These are phyloP conservation scores for Heterobasidion irregulare DNA, from an alignment of 1,284 basidiomycete genomes.

Conservation along the genomic window DNA sequence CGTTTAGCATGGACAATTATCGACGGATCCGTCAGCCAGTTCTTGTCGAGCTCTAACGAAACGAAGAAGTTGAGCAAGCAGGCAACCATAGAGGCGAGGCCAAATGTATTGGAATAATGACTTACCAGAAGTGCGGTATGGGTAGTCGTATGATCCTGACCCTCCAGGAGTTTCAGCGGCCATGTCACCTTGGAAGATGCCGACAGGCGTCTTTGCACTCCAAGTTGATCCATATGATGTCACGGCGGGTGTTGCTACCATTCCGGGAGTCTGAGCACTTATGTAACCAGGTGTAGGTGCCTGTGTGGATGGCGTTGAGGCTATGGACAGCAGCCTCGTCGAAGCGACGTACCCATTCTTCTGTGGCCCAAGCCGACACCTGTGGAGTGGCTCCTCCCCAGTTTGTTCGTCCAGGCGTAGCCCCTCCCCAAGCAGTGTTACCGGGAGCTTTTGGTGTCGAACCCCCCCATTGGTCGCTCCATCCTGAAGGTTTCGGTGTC, in stretches of 20 bases:
- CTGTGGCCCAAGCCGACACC: neutral
- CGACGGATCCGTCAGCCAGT: conserved; percentile 38
- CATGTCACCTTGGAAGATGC: conserved; percentile 11
- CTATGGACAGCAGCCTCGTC: neutral
- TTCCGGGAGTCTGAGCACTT: conserved; percentile 36
- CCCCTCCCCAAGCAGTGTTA: conserved; percentile 19
- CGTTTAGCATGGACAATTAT: conserved; percentile 27
- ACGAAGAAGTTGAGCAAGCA: neutral
- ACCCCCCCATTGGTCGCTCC: conserved; percentile 17
- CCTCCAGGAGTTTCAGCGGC: conserved; percentile 12
- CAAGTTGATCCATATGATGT: conserved; percentile 17
- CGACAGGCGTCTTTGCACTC: conserved; percentile 34
- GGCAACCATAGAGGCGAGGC: neutral
- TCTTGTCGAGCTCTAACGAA: conserved; percentile 18
- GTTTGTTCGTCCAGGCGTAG: conserved; percentile 21
- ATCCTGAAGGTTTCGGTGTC: conserved; percentile 22
- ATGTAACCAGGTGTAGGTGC: conserved; percentile 27
- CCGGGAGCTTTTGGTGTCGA: conserved; percentile 24
- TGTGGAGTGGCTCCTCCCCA: neutral
- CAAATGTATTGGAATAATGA: neutral
- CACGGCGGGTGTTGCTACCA: conserved; percentile 13
- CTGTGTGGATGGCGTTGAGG: conserved; percentile 20
- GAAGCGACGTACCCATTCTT: conserved; percentile 14
- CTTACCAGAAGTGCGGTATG: conserved; percentile 9
- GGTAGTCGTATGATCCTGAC: conserved; percentile 3